A percentile compares a stretch with the other conserved stretches of the same genome.
phyloP scores from a whole-genome alignment of 768 basidiomycete species.

The Leccinum truebloodii region DNA sequence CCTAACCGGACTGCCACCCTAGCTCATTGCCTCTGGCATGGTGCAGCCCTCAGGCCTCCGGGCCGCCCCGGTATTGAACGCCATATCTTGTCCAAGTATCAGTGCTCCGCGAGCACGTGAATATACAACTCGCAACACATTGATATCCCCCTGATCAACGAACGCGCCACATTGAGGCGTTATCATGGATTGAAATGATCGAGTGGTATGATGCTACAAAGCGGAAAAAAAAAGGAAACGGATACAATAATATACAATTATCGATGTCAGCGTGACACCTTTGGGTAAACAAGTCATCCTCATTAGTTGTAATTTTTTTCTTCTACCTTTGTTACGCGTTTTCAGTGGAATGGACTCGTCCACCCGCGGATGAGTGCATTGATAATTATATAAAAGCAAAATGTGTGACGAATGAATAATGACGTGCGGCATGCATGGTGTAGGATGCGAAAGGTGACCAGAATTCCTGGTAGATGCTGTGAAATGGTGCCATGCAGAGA shows the following conservation, averaged over 20 bases:
- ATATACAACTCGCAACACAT: too few species aligned
- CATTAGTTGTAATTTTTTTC: background rate
- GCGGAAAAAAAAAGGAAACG: background rate
- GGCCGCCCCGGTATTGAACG: too few species aligned
- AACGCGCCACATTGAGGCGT: too few species aligned
- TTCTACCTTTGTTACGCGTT: background rate
- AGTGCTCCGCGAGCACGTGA: too few species aligned
- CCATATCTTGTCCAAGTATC: too few species aligned
- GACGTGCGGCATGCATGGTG: background rate
- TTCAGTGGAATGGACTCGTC: background rate
- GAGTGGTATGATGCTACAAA: conserved; percentile 12
- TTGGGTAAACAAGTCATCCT: too few species aligned
- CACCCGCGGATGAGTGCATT: background rate
- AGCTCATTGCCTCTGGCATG: too few species aligned
- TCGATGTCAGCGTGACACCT: too few species aligned
- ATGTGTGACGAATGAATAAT: background rate
- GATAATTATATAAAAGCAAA: background rate
- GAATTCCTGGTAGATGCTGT: background rate
- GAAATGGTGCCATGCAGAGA: background rate
- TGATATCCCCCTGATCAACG: too few species aligned
- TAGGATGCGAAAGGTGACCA: background rate
- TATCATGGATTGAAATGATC: background rate
- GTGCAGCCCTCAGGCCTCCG: too few species aligned
- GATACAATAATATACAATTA: background rate
- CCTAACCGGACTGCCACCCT: too few species aligned